Base-by-base conservation (phyloP, 1,139 yeast genomes). In the Yamadazyma jaroonii region DNA sequence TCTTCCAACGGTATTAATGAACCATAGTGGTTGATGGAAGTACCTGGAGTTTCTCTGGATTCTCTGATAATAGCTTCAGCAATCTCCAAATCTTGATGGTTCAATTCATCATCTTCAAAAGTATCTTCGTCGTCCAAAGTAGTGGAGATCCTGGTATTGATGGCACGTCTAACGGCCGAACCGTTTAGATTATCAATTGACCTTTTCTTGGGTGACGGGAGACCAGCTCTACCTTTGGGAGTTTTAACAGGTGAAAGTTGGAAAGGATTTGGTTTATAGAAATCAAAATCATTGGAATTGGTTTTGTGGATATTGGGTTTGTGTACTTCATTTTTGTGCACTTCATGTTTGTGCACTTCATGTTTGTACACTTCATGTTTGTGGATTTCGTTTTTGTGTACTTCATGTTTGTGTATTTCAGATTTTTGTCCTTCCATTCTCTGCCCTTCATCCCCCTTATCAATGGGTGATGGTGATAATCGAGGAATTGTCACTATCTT, bases 141-240 rank as follows among this genome's bases (percentile, higher is more conserved):
- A 4, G 61, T 54, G 41, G 67, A 65, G 3, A 61, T 48, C 15
- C 53, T 52, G 2, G 61, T 54, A 29, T 56, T 48, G 23, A 62
- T 54, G 0, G 85, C 81, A 44, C 74, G 55, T 44, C 70, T 71
- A 17, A 76, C 56, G 0, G 85, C 85, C 5, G 79, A 67, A 34
- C 53, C 54, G 43, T 79, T 77, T 37, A 75, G 48, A 17, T 74
- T 79, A 0, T 50, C 50, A 37, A 53, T 45, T 1, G 66, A 43
- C 46, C 81, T 48, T 42, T 64, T 73, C 39, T 53, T 42, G 0
- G 80, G 81, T 3, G 79, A 73, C 9, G 45, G 57, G 21, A 67
- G 55, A 0, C 79, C 79, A 2, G 75, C 68, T 36, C 78, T 50
- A 1, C 79, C 79, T 45, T 53, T 65, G 4, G 73, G 73, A 0